Evolutionary conservation across 2,329 filamentous ascomycete species (phyloP).

Genomic region (Mollisiaceae sp.): DNA sequence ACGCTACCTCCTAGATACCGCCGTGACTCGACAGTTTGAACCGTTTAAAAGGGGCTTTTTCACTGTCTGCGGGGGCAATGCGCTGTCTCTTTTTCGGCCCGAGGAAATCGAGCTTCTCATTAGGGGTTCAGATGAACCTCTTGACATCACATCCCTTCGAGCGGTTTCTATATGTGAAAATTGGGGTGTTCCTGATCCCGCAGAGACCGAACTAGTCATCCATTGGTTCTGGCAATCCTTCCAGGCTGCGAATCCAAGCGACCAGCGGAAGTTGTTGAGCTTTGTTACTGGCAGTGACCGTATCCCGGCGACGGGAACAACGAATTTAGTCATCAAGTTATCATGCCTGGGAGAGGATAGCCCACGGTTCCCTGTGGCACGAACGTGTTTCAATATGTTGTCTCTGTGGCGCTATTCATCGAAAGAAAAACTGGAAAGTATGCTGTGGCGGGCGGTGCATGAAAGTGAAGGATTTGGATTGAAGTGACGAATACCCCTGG

Average conservation of each 20-base stretch:
- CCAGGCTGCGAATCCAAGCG: conserved; percentile 62
- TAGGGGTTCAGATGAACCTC: conserved; percentile 80
- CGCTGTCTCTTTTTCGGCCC: conserved; percentile 82
- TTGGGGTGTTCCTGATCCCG: conserved; percentile 66
- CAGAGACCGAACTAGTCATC: conserved; percentile 68
- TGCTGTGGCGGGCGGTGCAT: conserved; percentile 84
- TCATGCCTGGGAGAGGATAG: conserved; percentile 76
- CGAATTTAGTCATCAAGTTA: conserved; percentile 77
- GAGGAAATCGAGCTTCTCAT: conserved; percentile 92
- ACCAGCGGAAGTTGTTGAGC: conserved; percentile 79
- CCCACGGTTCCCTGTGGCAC: conserved; percentile 78
- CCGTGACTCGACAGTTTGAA: conserved; percentile 83
- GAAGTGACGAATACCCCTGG: conserved; percentile 56
- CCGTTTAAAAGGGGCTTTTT: conserved; percentile 95
- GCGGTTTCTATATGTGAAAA: conserved; percentile 83
- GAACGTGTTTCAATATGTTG: conserved; percentile 90
- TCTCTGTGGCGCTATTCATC: conserved; percentile 75
- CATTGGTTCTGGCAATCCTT: conserved; percentile 92
- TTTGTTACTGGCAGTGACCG: conserved; percentile 93
- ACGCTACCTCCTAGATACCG: conserved; percentile 76
- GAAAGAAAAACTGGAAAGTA: conserved; percentile 68
- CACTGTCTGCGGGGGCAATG: conserved; percentile 88
- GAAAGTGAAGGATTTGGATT: conserved; percentile 93
- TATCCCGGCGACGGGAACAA: conserved; percentile 85
- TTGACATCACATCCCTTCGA: conserved; percentile 77